Base-by-base conservation (phyloP, 106 monocot genomes). In the Alisma plantagoaquatica region DNA sequence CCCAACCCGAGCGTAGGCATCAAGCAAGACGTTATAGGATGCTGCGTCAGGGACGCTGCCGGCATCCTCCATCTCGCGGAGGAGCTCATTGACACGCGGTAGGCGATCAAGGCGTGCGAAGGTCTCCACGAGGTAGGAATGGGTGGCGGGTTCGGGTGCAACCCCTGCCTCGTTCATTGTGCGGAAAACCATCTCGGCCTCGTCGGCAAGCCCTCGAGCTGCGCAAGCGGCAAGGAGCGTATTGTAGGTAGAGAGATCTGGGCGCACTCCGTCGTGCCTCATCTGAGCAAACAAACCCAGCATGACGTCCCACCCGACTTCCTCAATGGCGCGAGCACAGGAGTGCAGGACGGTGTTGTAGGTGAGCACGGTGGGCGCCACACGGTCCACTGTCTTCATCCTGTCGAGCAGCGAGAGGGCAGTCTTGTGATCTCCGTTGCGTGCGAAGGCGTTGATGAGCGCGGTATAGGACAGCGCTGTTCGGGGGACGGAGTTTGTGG, bases 221-320 rank as follows among this genome's bases (percentile, higher is more conserved):
- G 68, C 80, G 10, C 81, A 81, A 2, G 96, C 96, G 20, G 89
- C 74, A 4, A 96, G 72, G 47, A 96, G 65, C 8, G 96, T 96
- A 62, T 96, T 96, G 67, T 96, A 89, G 51, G 96, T 96, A 29
- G 75, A 67, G 18, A 96, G 56, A 59, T 96, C 96, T 0, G 96
- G 96, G 38, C 59, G 80, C 20, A 87, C 65, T 10, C 81, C 84
- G 19, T 73, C 89, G 32, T 96, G 96, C 12, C 96, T 88, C 96
- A 96, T 96, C 63, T 96, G 81, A 3, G 78, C 89, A 43, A 89
- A 89, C 12, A 96, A 71, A 11, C 73, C 63, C 7, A 96, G 75
- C 14, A 89, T 72, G 9, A 53, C 23, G 16, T 96, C 96, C 68
- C 69, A 96, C 11, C 75, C 56, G 16, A 96, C 59, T 2, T 41